Evolutionary conservation across 164 flowering plant species (phyloP), one percentile per base, ranked within the genome.

Genomic region (Annona cherimola): DNA sequence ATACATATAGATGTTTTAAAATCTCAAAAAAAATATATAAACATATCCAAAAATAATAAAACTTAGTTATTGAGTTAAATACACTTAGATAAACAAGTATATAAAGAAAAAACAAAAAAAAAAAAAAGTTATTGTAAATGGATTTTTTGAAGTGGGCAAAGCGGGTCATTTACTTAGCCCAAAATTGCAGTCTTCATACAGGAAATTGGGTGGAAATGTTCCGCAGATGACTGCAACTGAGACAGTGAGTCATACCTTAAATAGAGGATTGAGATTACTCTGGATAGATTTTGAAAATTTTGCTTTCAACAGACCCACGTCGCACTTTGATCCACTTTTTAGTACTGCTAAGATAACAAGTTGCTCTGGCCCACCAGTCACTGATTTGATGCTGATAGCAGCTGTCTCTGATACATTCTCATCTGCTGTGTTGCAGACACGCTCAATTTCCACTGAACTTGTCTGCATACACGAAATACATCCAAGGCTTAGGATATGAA

Each of bases 381-480:
- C 65, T 3, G 93, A 91, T 26, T 90, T 72, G 4, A 79, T 80
- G 71, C 93, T 85, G 44, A 95, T 72, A 35, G 98, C 98, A 61
- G 97, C 99, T 42, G 94, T 90, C 83, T 95, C 97, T 73, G 84
- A 45, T 62, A 95, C 71, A 42, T 86, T 75, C 42, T 83, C 89
- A 75, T 88, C 96, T 11, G 89, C 91, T 41, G 61, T 66, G 74
- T 91, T 82, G 71, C 99, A 95, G 1, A 88, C 90, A n/a, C 95
- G 90, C 71, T 95, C 99, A 43, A 95, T 91, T 75, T 95, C 98
- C 45, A 93, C 78, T 54, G 97, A 91, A 75, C 98, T 95, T 50
- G 94, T 93, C 99, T 95, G 90, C 78, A 83, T 12, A 63, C 45
- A 3, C 70, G 35, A 75, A 63, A 71, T 11, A 42, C 9, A 11